These are phyloP conservation scores for Tuber brumale DNA, from an alignment of 495 filamentous ascomycete genomes.

Conservation along the genomic window DNA sequence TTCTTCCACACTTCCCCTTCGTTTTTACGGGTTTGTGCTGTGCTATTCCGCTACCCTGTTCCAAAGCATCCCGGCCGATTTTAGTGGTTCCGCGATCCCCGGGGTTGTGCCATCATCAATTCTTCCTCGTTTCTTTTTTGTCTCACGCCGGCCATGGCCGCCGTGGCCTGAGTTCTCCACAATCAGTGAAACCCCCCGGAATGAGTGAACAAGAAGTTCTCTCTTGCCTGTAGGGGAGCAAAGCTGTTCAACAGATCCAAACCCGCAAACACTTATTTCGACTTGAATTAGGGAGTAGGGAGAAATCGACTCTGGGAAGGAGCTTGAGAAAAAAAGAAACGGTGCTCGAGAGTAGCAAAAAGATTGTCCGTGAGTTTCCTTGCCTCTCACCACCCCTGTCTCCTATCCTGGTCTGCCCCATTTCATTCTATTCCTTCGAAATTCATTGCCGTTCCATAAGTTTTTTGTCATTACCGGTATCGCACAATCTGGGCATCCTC, in stretches of 20 bases:
- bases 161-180: slow-evolving; percentile 15
- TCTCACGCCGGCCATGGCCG: slow-evolving; percentile 27
- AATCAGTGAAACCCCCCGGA: slow-evolving; percentile 23
- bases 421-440: slow-evolving; percentile 1
- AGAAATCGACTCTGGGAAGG: neutral
- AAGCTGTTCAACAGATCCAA: slow-evolving; percentile 13
- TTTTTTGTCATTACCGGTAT: slow-evolving; percentile 1
- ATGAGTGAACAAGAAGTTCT: slow-evolving; percentile 10
- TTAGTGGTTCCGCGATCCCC: slow-evolving; percentile 29
- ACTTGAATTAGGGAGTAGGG: neutral
- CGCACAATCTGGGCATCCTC: neutral
- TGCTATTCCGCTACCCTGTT: slow-evolving; percentile 24
- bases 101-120: slow-evolving; percentile 23
- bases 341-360: neutral
- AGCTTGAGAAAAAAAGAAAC: neutral
- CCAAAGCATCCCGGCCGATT: slow-evolving; percentile 27
- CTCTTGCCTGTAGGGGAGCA: neutral
- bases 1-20: neutral
- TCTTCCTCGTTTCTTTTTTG: slow-evolving; percentile 21
- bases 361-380: slow-evolving; percentile 5
- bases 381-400: slow-evolving; percentile 3
- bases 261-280: neutral
- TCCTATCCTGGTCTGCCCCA: neutral
- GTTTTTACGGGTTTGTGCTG: slow-evolving; percentile 25
- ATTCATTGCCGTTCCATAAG: neutral